Percentiles rank a stretch among this genome's conserved stretches.
These are phyloP conservation scores for Zymoseptoria brevis DNA, from an alignment of 2,329 filamentous ascomycete genomes.

Conservation along the genomic window DNA sequence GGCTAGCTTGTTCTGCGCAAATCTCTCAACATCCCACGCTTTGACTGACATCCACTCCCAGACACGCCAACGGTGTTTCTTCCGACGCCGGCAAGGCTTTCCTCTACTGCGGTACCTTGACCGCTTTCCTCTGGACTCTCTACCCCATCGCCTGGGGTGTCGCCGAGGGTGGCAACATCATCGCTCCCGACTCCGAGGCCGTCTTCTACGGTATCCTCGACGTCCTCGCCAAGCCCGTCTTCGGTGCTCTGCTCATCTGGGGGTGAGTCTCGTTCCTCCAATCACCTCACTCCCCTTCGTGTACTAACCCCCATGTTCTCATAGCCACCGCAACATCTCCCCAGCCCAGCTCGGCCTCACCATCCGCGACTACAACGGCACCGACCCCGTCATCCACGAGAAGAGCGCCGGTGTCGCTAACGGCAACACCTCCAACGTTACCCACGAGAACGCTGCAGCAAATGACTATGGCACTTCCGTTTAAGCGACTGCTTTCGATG, in stretches of 20 bases:
- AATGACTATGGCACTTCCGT: not conserved
- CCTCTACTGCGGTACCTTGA: conserved; percentile 49
- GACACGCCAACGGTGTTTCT: conserved; percentile 49
- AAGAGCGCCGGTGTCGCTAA: conserved; percentile 25
- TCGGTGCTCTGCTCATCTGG: conserved; percentile 53
- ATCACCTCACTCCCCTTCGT: not conserved
- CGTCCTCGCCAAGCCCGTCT: conserved; percentile 56
- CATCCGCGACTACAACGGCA: conserved; percentile 42
- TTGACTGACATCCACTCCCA: no score
- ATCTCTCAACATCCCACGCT: no score
- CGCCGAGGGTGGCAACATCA: conserved; percentile 57
- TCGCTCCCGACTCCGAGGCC: conserved; percentile 58
- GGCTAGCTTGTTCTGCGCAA: no score
- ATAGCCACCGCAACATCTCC: conserved; percentile 51
- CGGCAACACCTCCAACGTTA: conserved; percentile 2
- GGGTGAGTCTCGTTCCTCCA: conserved; percentile 27
- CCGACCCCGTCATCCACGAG: conserved; percentile 27
- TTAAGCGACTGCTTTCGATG: not conserved
- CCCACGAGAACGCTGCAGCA: not conserved
- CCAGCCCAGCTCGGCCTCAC: conserved; percentile 48
- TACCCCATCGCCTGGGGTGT: conserved; percentile 59
- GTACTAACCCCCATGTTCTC: not conserved
- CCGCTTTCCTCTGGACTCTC: conserved; percentile 54
- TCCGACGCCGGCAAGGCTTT: conserved; percentile 47
- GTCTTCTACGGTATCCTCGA: conserved; percentile 63